Evolutionary conservation across 768 basidiomycete genomes (phyloP), one percentile per base, ranked within the genome.

Genomic region (Lentinula detonsa): DNA sequence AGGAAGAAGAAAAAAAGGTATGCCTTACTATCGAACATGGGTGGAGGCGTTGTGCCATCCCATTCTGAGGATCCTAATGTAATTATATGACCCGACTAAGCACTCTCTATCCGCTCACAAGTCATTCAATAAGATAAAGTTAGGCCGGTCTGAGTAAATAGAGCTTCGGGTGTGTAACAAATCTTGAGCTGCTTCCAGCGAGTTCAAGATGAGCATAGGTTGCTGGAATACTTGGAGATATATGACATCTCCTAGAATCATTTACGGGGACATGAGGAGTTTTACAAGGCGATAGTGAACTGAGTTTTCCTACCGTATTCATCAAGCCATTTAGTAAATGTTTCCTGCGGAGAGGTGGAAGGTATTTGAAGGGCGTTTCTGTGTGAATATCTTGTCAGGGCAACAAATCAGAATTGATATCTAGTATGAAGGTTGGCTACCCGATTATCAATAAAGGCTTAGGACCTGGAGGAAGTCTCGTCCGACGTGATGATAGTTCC

Each of bases 71-170:
- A 60, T 50, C 13, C 7, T 57, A 31, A 42, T n/a, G 54, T n/a
- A 52, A 39, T 43, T 43, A 42, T 7, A 60, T 49, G 21, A 8
- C n/a, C 11, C 45, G 61, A 33, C 59, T 13, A n/a, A 45, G 18
- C 5, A 51, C 13, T 2, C 51, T 61, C 39, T 52, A 16, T 43
- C 23, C 16, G 72, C 79, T 57, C 62, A 81, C 80, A 83, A 67
- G 64, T 83, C 80, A 48, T 75, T 75, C 57, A 79, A 70, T 50
- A 81, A 66, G 23, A 81, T 78, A 61, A 81, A 79, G 52, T 77
- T 73, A 54, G 79, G 81, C 35, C 79, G 75, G 68, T 82, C 76
- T 13, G 83, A 84, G 65, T 83, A 85, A 50, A 81, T 80, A n/a
- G 76, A 66, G 57, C 83, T 78, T 54, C 81, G 75, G 65, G 77